Evolutionary conservation across 805 yeast species (phyloP), one percentile per base, ranked within the genome.

Genomic region (Brettanomyces anomalus): DNA sequence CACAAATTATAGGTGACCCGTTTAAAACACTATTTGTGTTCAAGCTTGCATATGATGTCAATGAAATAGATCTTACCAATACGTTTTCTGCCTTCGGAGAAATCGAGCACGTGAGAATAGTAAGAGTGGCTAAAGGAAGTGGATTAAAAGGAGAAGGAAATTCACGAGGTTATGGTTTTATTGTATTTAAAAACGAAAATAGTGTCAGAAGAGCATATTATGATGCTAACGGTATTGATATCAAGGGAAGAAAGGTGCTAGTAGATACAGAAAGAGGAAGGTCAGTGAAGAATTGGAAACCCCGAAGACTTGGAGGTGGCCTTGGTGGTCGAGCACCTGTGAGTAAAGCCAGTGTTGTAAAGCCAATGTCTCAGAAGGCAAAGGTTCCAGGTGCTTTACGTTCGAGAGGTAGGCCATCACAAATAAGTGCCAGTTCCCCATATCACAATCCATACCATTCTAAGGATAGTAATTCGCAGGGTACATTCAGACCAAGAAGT

Each of bases 221-320:
- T 33, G 80, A 73, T 20, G 72, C 78, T 33, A 76, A 84, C 32
- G 78, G 74, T 1, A 48, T 70, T 40, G 58, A 57, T n/a, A 56
- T 83, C 16, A 67, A 73, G 18, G 75, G 72, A 6, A 64, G 88
- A 37, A 64, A 70, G 4, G 69, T 80, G 6, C 61, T 82, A n/a
- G 84, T 81, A 1, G 94, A 85, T 54, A 71, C 76, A 38, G 93
- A 83, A 55, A 60, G 90, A 45, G 84, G 87, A 2, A 63, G 93
- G 37, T 60, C 77, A 1, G 72, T 74, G 14, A 72, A 81, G 43
- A 74, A 71, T 49, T 85, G 89, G 83, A 72, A 70, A 43, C 93
- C 94, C 0, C 57, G 83, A 51, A 59, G 90, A 45, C 66, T 90
- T 3, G 96, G 96, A 1, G 97, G 97, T 4, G 97, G 97, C 0